Evolutionary conservation across 2,329 filamentous ascomycete species (phyloP).

Genomic region (Beauveria bassiana): DNA sequence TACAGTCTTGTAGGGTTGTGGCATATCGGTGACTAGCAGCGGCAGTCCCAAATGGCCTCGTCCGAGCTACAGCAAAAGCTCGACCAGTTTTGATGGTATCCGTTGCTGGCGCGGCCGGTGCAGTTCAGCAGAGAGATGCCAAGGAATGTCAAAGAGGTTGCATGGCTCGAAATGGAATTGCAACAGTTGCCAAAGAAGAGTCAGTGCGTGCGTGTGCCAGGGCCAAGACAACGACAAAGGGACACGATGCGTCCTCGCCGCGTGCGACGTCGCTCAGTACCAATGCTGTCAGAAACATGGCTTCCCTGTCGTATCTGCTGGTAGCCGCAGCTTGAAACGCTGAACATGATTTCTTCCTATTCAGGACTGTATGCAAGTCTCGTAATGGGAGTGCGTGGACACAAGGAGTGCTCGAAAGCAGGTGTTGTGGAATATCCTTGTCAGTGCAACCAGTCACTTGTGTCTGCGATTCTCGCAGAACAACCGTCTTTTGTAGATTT

Average conservation of each 20-base stretch:
- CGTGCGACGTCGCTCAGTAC: not conserved
- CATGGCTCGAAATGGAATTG: not conserved
- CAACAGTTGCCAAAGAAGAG: not conserved
- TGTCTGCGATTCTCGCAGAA: not conserved
- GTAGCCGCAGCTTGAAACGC: not conserved
- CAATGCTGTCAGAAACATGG: not conserved
- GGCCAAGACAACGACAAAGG: not conserved
- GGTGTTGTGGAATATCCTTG: not conserved
- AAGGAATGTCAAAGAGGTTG: not conserved
- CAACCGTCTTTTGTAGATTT: not conserved
- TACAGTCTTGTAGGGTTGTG: not conserved
- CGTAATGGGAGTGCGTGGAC: not conserved
- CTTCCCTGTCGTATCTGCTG: slow-evolving; percentile 1
- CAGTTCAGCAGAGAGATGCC: not conserved
- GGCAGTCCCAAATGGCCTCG: not conserved
- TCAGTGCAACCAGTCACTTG: not conserved
- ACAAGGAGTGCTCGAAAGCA: not conserved
- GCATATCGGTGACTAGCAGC: not conserved
- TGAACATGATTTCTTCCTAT: not conserved
- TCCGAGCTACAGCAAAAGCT: not conserved
- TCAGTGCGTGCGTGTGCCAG: not conserved
- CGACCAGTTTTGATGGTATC: not conserved
- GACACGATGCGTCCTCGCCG: not conserved
- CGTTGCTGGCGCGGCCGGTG: not conserved
- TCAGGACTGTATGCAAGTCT: not conserved